Evolutionary conservation across 2,329 filamentous ascomycete species (phyloP), one percentile per base, ranked within the genome.

Genomic region (Colletotrichum tabaci): DNA sequence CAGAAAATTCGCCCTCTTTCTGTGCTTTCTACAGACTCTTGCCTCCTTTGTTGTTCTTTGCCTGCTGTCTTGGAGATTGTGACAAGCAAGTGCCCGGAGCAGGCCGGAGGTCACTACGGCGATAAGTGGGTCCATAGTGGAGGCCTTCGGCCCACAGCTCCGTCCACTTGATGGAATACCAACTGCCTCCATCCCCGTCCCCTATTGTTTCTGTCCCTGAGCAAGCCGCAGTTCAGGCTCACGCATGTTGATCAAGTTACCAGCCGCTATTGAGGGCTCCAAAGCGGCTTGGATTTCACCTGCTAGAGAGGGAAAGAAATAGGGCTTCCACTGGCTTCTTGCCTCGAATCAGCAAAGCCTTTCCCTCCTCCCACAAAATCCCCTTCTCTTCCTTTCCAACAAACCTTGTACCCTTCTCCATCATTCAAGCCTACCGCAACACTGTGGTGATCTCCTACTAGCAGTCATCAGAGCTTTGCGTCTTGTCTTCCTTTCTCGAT

Each of bases 121-220:
- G 49, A 55, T 23, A 63, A 63, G 49, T 63, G 61, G 61, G 38
- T 3, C 61, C 49, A 46, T 15, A 40, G 21, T 15, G 30, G 30
- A 50, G 18, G n/a, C 13, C 21, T 13, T 62, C 40, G 46, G 35
- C 30, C n/a, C 15, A 10, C 2, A 4, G 30, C 5, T 42, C 47
- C 35, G n/a, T 50, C 47, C n/a, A 4, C 15, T 16, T 50, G 12
- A n/a, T 4, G 30, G 52, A 30, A 1, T 8, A 30, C 30, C n/a
- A 50, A 16, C 16, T 35, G 49, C n/a, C 49, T 63, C 53, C 21
- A 1, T 35, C 8, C 21, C 21, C 7, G 12, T n/a, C n/a, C 4
- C 8, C 3, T 8, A 26, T 26, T 0, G 35, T 4, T 23, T 18
- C 4, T 38, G 2, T 3, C 2, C 7, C 12, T 35, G 15, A 26